phyloP scores from a whole-genome alignment of 2,329 filamentous ascomycete species.

The Xylariaceae sp. region DNA sequence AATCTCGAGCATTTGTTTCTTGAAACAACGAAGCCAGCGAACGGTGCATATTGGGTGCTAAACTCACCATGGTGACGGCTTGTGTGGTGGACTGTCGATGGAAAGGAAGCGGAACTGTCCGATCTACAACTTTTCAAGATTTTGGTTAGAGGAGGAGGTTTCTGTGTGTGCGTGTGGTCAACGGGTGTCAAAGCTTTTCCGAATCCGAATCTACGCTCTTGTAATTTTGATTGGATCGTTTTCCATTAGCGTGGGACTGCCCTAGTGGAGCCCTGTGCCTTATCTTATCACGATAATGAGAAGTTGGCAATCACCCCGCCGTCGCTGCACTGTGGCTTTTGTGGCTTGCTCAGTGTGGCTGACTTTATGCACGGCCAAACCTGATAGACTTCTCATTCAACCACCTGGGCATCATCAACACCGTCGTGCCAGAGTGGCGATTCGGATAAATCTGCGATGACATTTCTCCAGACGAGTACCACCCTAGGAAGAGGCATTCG shows the following conservation, averaged over 20 bases:
- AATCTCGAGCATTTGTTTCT: constrained; percentile 30
- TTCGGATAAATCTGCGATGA: too few relatives aligned
- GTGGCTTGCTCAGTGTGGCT: constrained; percentile 16
- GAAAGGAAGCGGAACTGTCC: constrained; percentile 29
- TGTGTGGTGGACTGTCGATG: constrained; percentile 32
- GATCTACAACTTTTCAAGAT: constrained; percentile 30
- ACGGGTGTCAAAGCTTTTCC: constrained; percentile 30
- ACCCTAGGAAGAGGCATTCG: too few relatives aligned
- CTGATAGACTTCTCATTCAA: too few relatives aligned
- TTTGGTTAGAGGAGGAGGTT: constrained; percentile 30
- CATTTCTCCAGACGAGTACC: too few relatives aligned
- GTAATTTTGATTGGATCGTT: constrained; percentile 28
- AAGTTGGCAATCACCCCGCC: constrained; percentile 19
- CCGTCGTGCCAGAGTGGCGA: too few relatives aligned
- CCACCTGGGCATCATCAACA: too few relatives aligned
- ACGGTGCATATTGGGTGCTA: constrained; percentile 2
- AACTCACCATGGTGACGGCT: constrained; percentile 32
- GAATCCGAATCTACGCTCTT: constrained; percentile 11
- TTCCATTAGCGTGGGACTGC: constrained; percentile 16
- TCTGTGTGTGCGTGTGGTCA: constrained; percentile 30
- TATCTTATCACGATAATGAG: constrained; percentile 29
- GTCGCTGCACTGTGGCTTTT: constrained; percentile 12
- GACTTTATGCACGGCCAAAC: not conserved
- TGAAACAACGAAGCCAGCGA: constrained; percentile 17
- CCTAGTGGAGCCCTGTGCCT: constrained; percentile 26